These are phyloP conservation scores for Pseudognaphalium luteoalbum DNA, from an alignment of 129 eudicot species.

Conservation along the genomic window DNA sequence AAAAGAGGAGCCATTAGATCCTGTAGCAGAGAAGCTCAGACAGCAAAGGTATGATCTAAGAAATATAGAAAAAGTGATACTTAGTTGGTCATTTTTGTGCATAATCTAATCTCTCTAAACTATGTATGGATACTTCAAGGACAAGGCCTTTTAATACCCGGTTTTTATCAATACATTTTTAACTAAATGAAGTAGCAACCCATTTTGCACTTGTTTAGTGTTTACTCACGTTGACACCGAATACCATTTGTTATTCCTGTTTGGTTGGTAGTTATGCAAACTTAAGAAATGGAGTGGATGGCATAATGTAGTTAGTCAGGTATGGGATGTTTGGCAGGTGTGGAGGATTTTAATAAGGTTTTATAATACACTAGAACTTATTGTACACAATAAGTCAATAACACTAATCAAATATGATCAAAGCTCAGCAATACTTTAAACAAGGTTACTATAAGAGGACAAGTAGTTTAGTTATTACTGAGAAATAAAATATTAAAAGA, in stretches of 20 bases:
- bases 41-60: constrained; percentile 68
- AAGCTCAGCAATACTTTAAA: not conserved
- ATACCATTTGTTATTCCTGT: not conserved
- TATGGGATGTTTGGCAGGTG: not conserved
- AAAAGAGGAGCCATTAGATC: constrained; percentile 68
- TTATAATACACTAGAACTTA: not conserved
- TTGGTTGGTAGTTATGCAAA: not conserved
- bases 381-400: too few species aligned
- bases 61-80: constrained; percentile 5
- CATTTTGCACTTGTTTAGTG: not conserved
- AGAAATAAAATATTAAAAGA: not conserved
- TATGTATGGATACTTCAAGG: not conserved
- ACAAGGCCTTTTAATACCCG: not conserved
- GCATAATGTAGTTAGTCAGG: not conserved
- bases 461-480: not conserved
- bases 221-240: not conserved
- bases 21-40: constrained; percentile 82
- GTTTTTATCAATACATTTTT: too few species aligned
- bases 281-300: not conserved
- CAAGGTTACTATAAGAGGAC: not conserved
- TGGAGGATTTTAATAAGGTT: not conserved
- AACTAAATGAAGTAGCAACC: not conserved
- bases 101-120: not conserved
- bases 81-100: constrained; percentile 18
- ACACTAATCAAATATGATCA: not conserved